phyloP scores from a whole-genome alignment of 768 basidiomycete genomes.

The Lanmaoa rubissima region DNA sequence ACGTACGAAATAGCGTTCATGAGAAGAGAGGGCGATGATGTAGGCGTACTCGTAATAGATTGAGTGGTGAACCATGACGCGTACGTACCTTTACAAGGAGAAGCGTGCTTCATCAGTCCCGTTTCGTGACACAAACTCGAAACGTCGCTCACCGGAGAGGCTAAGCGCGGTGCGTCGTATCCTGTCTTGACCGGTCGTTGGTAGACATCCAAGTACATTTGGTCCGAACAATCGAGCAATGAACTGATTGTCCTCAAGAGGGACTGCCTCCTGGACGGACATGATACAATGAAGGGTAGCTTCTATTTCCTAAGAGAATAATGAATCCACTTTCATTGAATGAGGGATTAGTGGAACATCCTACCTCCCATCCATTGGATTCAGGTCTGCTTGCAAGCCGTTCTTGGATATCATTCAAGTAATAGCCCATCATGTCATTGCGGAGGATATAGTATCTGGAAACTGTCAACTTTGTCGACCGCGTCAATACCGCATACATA shows the following conservation, averaged over 20 bases:
- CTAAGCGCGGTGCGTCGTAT: conserved; percentile 72
- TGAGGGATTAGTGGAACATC: background rate
- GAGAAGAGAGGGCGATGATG: conserved; percentile 45
- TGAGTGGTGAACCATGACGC: conserved; percentile 77
- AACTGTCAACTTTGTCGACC: conserved; percentile 7
- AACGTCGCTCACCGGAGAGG: conserved; percentile 62
- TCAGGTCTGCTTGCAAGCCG: conserved; percentile 47
- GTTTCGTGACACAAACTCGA: background rate
- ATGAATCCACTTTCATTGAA: background rate
- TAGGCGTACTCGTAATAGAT: conserved; percentile 26
- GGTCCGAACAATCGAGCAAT: conserved; percentile 69
- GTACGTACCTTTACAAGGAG: conserved; percentile 52
- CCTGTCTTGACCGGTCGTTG: conserved; percentile 59
- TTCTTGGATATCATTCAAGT: conserved; percentile 59
- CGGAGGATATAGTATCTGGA: conserved; percentile 84
- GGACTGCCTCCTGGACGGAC: conserved; percentile 85
- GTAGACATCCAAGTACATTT: conserved; percentile 66
- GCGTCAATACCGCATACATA: conserved; percentile 36
- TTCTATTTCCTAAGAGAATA: conserved; percentile 69
- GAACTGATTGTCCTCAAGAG: conserved; percentile 51
- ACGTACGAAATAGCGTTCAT: conserved; percentile 69
- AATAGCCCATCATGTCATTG: conserved; percentile 74
- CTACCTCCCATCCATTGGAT: conserved; percentile 72
- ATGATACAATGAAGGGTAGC: conserved; percentile 83
- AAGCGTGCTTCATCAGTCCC: background rate